These are phyloP conservation scores for Ceratocystis variospora DNA, from an alignment of 2,329 filamentous ascomycete genomes.

Conservation along the genomic window DNA sequence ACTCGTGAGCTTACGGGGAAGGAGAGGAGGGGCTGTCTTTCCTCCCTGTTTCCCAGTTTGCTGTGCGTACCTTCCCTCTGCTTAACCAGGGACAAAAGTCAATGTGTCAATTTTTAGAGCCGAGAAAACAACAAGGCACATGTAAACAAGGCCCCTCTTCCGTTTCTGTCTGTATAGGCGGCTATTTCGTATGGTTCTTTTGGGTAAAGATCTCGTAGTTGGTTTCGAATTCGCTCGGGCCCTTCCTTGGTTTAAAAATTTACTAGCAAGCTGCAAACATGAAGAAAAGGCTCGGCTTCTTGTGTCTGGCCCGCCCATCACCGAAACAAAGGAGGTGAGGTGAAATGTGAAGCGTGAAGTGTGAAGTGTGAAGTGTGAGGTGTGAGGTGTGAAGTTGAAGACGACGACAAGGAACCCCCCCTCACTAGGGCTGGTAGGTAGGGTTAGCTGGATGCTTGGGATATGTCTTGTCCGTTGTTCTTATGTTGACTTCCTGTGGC, in stretches of 20 bases:
- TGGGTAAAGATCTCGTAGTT: constrained; percentile 8
- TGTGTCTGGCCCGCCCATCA: neutral
- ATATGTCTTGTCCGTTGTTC: neutral
- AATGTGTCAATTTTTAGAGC: neutral
- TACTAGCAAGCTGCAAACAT: neutral
- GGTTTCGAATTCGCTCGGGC: constrained; percentile 8
- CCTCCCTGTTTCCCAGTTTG: neutral
- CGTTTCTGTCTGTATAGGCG: neutral
- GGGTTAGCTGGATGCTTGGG: neutral
- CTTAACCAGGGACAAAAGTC: neutral
- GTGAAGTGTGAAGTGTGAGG: neutral
- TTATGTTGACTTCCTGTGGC: neutral
- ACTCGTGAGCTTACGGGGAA: neutral
- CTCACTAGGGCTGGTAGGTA: neutral
- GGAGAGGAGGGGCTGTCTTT: constrained; percentile 4
- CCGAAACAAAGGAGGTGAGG: constrained; percentile 2
- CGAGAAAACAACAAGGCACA: neutral
- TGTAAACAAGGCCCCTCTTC: neutral
- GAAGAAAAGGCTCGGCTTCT: neutral
- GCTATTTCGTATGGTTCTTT: neutral
- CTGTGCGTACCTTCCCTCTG: too few relatives aligned
- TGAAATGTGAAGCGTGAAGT: neutral
- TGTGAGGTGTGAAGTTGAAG: neutral
- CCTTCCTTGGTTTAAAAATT: neutral
- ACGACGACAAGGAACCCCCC: neutral